Evolutionary conservation across 2,329 filamentous ascomycete species (phyloP), one percentile per base, ranked within the genome.

Genomic region (Ceratocystis ficicola): DNA sequence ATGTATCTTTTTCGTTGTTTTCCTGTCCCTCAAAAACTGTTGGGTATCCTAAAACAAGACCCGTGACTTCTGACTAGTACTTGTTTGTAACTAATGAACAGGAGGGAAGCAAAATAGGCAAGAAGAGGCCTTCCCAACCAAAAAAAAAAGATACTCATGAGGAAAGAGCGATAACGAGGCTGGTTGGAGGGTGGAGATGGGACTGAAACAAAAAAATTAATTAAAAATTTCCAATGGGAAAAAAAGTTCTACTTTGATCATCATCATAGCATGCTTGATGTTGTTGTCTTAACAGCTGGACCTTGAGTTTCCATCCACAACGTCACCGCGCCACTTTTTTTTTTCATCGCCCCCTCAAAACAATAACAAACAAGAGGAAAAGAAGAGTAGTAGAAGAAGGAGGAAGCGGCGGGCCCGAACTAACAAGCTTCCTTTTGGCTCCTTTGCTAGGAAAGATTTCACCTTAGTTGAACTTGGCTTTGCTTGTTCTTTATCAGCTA

Each of bases 351-450:
- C 25, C n/a, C 17, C 28, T 28, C 28, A 63, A 64, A 64, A 52
- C 48, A 59, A 59, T 36, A 59, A 59, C 55, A 59, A 59, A 59
- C 30, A 30, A 41, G 32, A 57, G 48, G n/a, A 46, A 44, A 36
- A 44, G 32, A 57, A 28, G 20, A 41, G 36, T 41, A 15, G 36
- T 15, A 41, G 36, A 41, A 41, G 10, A 32, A 46, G 20, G 46
- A 46, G 20, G 36, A 59, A 60, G 60, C 63, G 63, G 63, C 41
- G 36, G 52, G 63, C 44, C 52, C 52, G 52, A 65, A 55, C 63
- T 65, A n/a, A 65, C 50, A 57, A 59, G 55, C 55, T 59, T 59
- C 55, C 55, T 59, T 52, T 36, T 59, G 55, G 28, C 17, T 59
- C 55, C 55, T 59, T 59, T 59, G 2, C 10, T 30, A 32, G 25